Evolutionary conservation across 2,329 filamentous ascomycete genomes (phyloP).

Genomic region (Paraphoma sp.): DNA sequence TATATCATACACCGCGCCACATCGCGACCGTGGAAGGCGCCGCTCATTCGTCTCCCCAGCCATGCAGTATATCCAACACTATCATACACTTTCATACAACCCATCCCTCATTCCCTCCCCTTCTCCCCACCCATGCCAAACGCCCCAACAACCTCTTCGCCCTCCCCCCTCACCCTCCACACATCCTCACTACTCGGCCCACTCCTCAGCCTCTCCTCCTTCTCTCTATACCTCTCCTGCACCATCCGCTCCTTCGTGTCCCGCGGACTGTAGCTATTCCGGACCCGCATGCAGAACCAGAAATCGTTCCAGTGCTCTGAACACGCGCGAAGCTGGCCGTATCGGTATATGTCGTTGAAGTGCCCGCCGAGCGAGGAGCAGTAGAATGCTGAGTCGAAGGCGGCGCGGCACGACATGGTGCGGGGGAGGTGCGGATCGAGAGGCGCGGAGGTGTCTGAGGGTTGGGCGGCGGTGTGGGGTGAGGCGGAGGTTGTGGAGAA

Average conservation of each 20-base stretch:
- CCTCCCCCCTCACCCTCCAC: conserved; percentile 74
- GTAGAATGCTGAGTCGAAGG: conserved; percentile 93
- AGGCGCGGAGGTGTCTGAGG: conserved; percentile 16
- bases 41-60: not conserved
- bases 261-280: conserved; percentile 63
- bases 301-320: conserved; percentile 90
- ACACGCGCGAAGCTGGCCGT: conserved; percentile 78
- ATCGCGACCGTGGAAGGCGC: no score
- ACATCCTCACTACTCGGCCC: conserved; percentile 86
- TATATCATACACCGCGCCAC: no score
- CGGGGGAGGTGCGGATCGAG: conserved; percentile 65
- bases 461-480: conserved; percentile 8
- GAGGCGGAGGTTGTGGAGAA: conserved; percentile 17
- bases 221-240: conserved; percentile 71
- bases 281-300: conserved; percentile 95
- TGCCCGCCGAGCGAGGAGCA: conserved; percentile 92
- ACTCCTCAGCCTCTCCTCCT: conserved; percentile 69
- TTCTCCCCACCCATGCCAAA: conserved; percentile 29
- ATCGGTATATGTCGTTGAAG: conserved; percentile 89
- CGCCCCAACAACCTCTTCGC: conserved; percentile 32
- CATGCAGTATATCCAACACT: not conserved
- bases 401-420: conserved; percentile 84
- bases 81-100: not conserved
- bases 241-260: conserved; percentile 65
- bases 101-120: not conserved